Conservation (phyloP, 1,139 yeast species). For the Protomyces gravidus region DNA sequence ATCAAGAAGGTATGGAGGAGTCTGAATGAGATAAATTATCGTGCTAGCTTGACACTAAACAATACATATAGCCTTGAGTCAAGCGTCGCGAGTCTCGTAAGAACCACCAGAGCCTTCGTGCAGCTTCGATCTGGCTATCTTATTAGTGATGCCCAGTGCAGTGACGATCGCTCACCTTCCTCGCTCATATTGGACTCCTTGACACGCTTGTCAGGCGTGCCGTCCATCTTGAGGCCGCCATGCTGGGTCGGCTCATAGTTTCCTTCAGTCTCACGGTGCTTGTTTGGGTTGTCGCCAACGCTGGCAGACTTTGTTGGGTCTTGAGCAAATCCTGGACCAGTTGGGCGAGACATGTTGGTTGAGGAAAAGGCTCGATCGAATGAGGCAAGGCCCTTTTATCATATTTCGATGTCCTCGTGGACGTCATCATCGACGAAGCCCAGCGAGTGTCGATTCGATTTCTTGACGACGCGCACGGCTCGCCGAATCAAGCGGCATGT, state of each 20-base stretch:
- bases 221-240: background rate
- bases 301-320: background rate
- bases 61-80: background rate
- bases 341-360: background rate
- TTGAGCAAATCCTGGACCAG: conserved; percentile 2
- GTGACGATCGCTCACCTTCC: background rate
- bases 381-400: background rate
- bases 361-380: background rate
- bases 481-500: conserved; percentile 17
- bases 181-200: background rate
- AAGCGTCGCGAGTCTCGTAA: background rate
- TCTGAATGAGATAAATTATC: background rate
- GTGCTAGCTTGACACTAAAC: too few species aligned
- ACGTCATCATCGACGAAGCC: background rate
- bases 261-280: background rate
- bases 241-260: background rate
- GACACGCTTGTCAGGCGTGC: background rate
- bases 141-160: background rate
- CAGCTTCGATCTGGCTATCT: background rate
- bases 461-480: conserved; percentile 3
- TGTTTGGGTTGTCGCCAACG: conserved; percentile 2
- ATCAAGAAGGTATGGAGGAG: background rate
- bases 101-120: background rate
- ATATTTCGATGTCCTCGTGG: too few species aligned
- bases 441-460: conserved; percentile 16